Evolutionary conservation across 495 filamentous ascomycete genomes (phyloP).

Genomic region (Elasticomyces elasticus): DNA sequence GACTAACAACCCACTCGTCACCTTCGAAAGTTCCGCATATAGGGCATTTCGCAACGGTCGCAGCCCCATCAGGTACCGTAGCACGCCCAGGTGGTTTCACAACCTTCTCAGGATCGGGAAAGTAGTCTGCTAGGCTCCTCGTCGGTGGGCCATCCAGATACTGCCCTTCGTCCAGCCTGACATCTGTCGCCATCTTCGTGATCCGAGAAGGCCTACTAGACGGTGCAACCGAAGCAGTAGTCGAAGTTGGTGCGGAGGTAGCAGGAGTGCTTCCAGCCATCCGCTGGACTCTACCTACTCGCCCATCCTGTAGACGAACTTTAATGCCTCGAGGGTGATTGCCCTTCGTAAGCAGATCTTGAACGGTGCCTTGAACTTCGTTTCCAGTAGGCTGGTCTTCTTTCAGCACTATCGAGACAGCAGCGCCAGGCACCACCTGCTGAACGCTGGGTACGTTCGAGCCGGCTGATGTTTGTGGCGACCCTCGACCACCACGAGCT

Average conservation of each 20-base stretch:
- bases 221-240: slow-evolving; percentile 17
- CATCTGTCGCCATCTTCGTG: slow-evolving; percentile 8
- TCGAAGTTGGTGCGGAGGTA: slow-evolving; percentile 14
- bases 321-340: slow-evolving; percentile 70
- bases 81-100: background rate
- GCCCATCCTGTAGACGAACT: slow-evolving; percentile 56
- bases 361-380: slow-evolving; percentile 51
- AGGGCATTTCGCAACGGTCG: slow-evolving; percentile 40
- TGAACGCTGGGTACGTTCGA: slow-evolving; percentile 39
- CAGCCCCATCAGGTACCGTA: background rate
- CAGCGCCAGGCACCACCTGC: slow-evolving; percentile 46
- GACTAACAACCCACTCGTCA: slow-evolving; percentile 47
- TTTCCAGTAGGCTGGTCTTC: slow-evolving; percentile 59
- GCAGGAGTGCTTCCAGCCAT: slow-evolving; percentile 27
- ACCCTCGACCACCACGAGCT: background rate
- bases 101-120: slow-evolving; percentile 5
- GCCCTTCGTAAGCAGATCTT: slow-evolving; percentile 54
- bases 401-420: slow-evolving; percentile 61
- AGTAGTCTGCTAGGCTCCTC: slow-evolving; percentile 22
- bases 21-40: slow-evolving; percentile 52
- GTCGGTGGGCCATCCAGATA: slow-evolving; percentile 14
- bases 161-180: slow-evolving; percentile 19
- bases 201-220: background rate
- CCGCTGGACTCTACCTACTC: slow-evolving; percentile 57
- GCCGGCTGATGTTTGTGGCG: background rate